Conservation (phyloP, 1,284 basidiomycete species). For the Omphalotus olearius region DNA sequence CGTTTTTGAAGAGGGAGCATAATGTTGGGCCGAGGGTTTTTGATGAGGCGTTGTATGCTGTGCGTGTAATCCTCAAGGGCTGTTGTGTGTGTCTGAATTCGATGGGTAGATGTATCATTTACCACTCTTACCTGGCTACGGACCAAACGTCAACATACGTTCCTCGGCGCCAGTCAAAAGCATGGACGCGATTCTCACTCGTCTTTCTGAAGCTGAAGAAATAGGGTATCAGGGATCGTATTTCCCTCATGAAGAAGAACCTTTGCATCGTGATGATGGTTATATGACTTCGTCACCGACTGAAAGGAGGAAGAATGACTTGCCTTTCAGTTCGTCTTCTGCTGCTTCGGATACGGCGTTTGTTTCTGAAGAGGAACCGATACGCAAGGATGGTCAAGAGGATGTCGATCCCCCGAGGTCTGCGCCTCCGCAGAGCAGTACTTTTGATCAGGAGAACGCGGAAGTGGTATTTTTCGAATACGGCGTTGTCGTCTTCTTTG, state of each 20-base stretch:
- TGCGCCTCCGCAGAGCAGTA: not conserved
- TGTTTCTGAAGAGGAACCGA: too few species aligned
- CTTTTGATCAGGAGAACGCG: slow-evolving; percentile 60
- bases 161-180: slow-evolving; percentile 70
- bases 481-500: slow-evolving; percentile 87
- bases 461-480: slow-evolving; percentile 87
- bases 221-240: slow-evolving; percentile 86
- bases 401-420: not conserved
- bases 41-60: slow-evolving; percentile 91
- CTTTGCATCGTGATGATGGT: slow-evolving; percentile 37
- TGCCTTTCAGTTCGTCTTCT: slow-evolving; percentile 12
- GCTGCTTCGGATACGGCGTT: slow-evolving; percentile 15
- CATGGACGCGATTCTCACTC: slow-evolving; percentile 52
- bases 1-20: slow-evolving; percentile 90
- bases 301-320: slow-evolving; percentile 23
- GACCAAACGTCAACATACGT: slow-evolving; percentile 78
- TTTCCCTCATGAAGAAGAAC: slow-evolving; percentile 46
- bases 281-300: slow-evolving; percentile 49
- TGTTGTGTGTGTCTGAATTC: too few species aligned
- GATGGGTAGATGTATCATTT: slow-evolving; percentile 90
- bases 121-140: slow-evolving; percentile 89
- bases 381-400: too few species aligned
- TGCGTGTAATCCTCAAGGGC: too few species aligned
- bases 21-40: slow-evolving; percentile 87
- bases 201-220: slow-evolving; percentile 85